These are phyloP conservation scores for Quercus mongolica DNA, from an alignment of 306 rosid species.

Conservation along the genomic window DNA sequence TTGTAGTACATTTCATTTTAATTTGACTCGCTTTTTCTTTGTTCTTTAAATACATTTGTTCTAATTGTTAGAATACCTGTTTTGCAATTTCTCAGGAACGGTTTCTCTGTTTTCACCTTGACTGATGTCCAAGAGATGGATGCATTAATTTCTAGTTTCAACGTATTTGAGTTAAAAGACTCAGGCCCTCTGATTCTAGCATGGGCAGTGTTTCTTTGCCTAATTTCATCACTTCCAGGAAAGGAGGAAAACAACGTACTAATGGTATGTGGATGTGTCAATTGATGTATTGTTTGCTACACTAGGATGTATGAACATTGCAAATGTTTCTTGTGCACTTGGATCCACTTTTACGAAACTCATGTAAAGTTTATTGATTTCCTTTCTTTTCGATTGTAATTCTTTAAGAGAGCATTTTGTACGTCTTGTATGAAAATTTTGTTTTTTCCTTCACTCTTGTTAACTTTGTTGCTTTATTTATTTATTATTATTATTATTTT, in stretches of 20 bases:
- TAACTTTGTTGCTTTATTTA: too few relatives aligned
- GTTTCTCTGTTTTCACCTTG: conserved; percentile 45
- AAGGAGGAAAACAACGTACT: conserved; percentile 63
- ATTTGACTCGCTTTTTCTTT: not conserved
- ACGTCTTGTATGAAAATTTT: too few relatives aligned
- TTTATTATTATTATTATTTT: too few relatives aligned
- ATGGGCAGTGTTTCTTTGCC: conserved; percentile 91
- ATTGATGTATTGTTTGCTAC: conserved; percentile 18
- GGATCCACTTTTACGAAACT: too few relatives aligned
- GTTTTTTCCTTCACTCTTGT: too few relatives aligned
- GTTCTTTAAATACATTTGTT: conserved; percentile 4
- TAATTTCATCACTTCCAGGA: conserved; percentile 74
- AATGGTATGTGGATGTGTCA: conserved; percentile 46
- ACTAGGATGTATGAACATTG: conserved; percentile 3
- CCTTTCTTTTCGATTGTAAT: too few relatives aligned
- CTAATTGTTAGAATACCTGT: conserved; percentile 18
- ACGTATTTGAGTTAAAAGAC: conserved; percentile 67
- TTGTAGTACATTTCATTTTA: not conserved
- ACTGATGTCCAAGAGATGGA: conserved; percentile 85
- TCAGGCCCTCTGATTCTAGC: conserved; percentile 79
- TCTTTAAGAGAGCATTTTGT: too few relatives aligned
- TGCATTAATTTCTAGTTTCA: conserved; percentile 63
- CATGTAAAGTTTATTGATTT: too few relatives aligned
- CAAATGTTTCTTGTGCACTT: conserved; percentile 5
- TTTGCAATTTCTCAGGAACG: conserved; percentile 52